Percentiles rank a stretch among this genome's conserved stretches.
These are phyloP conservation scores for Scheffersomyces ergatensis DNA, from an alignment of 805 yeast genomes.

Conservation along the genomic window DNA sequence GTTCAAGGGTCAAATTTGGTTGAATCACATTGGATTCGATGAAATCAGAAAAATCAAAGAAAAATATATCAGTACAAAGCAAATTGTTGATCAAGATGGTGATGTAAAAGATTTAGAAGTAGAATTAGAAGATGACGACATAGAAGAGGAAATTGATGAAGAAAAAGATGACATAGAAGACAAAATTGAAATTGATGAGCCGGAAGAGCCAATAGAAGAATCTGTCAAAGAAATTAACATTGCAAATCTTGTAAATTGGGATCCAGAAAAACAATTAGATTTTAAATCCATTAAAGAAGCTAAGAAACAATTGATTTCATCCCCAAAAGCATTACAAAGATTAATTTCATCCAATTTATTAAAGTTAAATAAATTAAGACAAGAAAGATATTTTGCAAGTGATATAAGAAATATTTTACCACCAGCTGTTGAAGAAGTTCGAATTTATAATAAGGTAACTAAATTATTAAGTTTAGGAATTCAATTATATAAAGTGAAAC, in stretches of 20 bases:
- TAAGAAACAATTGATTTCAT: slow-evolving; percentile 16
- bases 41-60: slow-evolving; percentile 26
- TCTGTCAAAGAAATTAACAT: slow-evolving; percentile 19
- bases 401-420: slow-evolving; percentile 19
- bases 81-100: slow-evolving; percentile 1
- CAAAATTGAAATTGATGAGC: slow-evolving; percentile 9
- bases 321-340: slow-evolving; percentile 31
- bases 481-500: slow-evolving; percentile 22
- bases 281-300: slow-evolving; percentile 25
- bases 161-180: slow-evolving; percentile 11
- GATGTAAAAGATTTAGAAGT: background rate
- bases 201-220: slow-evolving; percentile 2
- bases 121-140: slow-evolving; percentile 5
- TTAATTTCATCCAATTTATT: slow-evolving; percentile 30
- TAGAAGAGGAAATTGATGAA: slow-evolving; percentile 5
- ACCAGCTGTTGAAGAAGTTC: slow-evolving; percentile 25
- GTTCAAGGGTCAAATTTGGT: slow-evolving; percentile 35
- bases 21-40: slow-evolving; percentile 34
- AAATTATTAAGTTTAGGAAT: slow-evolving; percentile 32
- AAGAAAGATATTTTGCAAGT: slow-evolving; percentile 33
- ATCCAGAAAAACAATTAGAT: slow-evolving; percentile 26
- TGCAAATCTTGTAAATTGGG: slow-evolving; percentile 31
- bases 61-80: slow-evolving; percentile 8
- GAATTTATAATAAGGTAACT: slow-evolving; percentile 26
- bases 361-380: slow-evolving; percentile 37